Conservation (phyloP, 768 basidiomycete genomes). For the Lactarius quietus region DNA sequence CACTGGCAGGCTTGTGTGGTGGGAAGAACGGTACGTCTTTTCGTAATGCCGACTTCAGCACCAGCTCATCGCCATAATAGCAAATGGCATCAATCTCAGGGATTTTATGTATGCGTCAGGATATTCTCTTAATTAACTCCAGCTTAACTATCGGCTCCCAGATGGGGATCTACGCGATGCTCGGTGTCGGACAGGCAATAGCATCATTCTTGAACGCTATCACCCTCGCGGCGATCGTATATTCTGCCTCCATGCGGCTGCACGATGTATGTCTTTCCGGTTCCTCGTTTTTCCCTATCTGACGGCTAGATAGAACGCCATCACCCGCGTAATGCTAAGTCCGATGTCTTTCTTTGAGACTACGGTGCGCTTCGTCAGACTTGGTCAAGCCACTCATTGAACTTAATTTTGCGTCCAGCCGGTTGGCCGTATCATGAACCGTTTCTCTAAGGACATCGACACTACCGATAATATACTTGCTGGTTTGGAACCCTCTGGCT, state of each 20-base stretch:
- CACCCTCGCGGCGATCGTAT: conserved; percentile 63
- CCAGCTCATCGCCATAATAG: conserved; percentile 31
- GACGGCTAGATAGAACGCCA: conserved; percentile 44
- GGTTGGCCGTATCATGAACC: conserved; percentile 84
- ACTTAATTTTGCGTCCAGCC: conserved; percentile 42
- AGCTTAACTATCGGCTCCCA: conserved; percentile 31
- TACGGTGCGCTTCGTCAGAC: conserved; percentile 43
- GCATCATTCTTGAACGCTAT: conserved; percentile 65
- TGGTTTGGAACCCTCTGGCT: conserved; percentile 34
- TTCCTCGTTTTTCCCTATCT: not conserved
- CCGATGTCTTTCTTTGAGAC: conserved; percentile 92
- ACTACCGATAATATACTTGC: conserved; percentile 74
- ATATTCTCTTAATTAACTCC: not conserved
- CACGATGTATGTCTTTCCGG: conserved; percentile 45
- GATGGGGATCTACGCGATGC: conserved; percentile 79
- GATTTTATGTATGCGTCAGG: conserved; percentile 65
- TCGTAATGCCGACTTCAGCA: not conserved
- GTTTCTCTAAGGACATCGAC: conserved; percentile 85
- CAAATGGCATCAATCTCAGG: conserved; percentile 54
- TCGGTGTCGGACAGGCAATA: conserved; percentile 69
- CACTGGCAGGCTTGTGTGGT: conserved; percentile 69
- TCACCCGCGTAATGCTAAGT: conserved; percentile 71
- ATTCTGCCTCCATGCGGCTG: conserved; percentile 68
- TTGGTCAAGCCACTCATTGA: conserved; percentile 13
- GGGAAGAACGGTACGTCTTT: conserved; percentile 59